These are phyloP conservation scores for Mucor racemosus DNA, from an alignment of 371 early-diverging fungal species.

Conservation along the genomic window DNA sequence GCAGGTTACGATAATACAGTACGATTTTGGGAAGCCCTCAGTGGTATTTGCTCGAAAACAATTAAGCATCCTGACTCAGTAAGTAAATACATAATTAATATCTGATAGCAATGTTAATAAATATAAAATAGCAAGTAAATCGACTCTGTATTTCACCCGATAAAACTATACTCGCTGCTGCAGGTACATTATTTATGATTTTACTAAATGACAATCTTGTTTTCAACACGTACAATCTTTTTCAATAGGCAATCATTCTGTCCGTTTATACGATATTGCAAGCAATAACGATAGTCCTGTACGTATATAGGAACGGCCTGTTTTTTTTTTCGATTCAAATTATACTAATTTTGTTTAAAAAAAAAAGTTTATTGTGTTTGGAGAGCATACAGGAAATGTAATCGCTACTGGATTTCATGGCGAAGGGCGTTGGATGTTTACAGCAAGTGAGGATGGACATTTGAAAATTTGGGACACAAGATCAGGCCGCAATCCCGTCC, in stretches of 20 bases:
- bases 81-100: too few relatives aligned
- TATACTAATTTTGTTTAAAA: too few relatives aligned
- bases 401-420: slow-evolving; percentile 93
- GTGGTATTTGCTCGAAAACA: slow-evolving; percentile 91
- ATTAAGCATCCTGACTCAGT: slow-evolving; percentile 94
- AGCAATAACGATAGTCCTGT: slow-evolving; percentile 80
- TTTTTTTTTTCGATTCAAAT: too few relatives aligned
- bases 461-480: slow-evolving; percentile 90
- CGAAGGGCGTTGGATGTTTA: slow-evolving; percentile 93
- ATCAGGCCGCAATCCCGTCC: slow-evolving; percentile 62
- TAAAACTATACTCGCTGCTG: slow-evolving; percentile 91
- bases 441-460: slow-evolving; percentile 92
- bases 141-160: slow-evolving; percentile 92
- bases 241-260: slow-evolving; percentile 81
- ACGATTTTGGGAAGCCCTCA: slow-evolving; percentile 97
- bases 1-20: slow-evolving; percentile 97
- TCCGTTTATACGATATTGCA: slow-evolving; percentile 86
- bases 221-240: neutral
- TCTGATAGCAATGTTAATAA: too few relatives aligned
- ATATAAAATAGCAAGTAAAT: slow-evolving; percentile 82
- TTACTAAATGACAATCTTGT: neutral
- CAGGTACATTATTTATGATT: slow-evolving; percentile 64
- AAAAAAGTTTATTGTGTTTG: slow-evolving; percentile 82
- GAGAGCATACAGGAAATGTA: slow-evolving; percentile 90
- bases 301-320: too few relatives aligned